Conservation (phyloP, 768 basidiomycete species). For the Trametes maxima region DNA sequence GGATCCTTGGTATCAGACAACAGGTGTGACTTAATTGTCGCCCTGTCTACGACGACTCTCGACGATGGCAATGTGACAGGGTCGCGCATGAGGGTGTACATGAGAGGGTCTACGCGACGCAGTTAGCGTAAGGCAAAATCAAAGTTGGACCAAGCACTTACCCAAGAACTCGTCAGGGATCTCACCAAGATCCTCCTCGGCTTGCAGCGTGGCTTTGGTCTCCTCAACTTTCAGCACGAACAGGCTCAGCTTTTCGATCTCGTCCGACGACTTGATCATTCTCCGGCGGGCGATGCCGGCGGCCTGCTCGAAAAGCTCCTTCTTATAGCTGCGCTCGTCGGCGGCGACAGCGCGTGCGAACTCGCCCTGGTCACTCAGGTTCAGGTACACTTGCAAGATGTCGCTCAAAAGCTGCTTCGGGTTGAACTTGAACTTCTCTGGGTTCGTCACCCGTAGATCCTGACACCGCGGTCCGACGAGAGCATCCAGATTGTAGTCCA, state of each 20-base stretch:
- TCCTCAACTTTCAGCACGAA: slow-evolving; percentile 88
- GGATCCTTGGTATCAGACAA: slow-evolving; percentile 92
- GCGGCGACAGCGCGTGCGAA: slow-evolving; percentile 87
- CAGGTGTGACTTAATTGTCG: slow-evolving; percentile 94
- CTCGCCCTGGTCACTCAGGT: slow-evolving; percentile 75
- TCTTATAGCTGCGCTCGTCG: slow-evolving; percentile 92
- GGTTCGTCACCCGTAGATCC: slow-evolving; percentile 82
- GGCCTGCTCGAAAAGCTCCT: slow-evolving; percentile 80
- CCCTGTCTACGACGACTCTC: slow-evolving; percentile 73
- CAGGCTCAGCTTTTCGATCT: slow-evolving; percentile 66
- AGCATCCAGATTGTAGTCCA: slow-evolving; percentile 90
- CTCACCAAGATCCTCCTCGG: slow-evolving; percentile 90
- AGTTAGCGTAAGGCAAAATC: slow-evolving; percentile 3
- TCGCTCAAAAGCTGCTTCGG: slow-evolving; percentile 82
- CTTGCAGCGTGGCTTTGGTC: slow-evolving; percentile 75
- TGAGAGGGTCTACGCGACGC: slow-evolving; percentile 69
- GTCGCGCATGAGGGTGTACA: slow-evolving; percentile 93
- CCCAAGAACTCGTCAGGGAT: slow-evolving; percentile 95
- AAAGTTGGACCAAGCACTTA: slow-evolving; percentile 39
- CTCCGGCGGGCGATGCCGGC: slow-evolving; percentile 63
- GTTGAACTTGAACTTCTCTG: slow-evolving; percentile 87
- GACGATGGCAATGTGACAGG: slow-evolving; percentile 92
- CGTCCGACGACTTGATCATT: slow-evolving; percentile 71
- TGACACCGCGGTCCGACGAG: slow-evolving; percentile 89
- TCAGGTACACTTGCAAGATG: slow-evolving; percentile 88